Base-by-base conservation (phyloP, 306 rosid genomes). In the Hippophae rhamnoides region DNA sequence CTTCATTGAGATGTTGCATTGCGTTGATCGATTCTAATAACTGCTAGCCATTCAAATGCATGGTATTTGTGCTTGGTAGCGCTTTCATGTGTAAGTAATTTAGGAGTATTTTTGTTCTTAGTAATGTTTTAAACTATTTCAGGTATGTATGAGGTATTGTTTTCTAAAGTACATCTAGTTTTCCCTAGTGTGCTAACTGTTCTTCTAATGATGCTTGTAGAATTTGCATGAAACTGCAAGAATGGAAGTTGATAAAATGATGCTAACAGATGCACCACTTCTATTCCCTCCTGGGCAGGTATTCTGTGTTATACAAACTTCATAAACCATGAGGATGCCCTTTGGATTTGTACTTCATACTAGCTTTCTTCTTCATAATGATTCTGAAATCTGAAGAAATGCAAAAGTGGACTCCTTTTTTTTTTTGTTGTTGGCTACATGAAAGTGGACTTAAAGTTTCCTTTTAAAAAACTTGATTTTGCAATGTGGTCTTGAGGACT, bases 281-380 rank as follows among this genome's bases (percentile, higher is more conserved):
- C 68, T 88, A 60, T 92, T 92, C 75, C 93, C 95, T 56, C 97
- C 99, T 1, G 94, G 95, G 62, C 99, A 88, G 97, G 96, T 88
- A 76, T 58, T 48, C 58, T 71, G 50, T 55, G 38, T 13, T 13
- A 31, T 66, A 10, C 50, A 58, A 12, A 18, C 12, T 60, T 71
- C 52, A 13, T 2, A 52, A 9, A 6, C 43, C 40, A 52, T 13
- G n/a, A 14, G 44, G 31, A 7, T 25, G n/a, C 55, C 45, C 55
- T 14, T 25, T 38, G 52, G 52, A 58, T 14, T 44, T 14, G 6
- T 25, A 13, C 50, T 13, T 58, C 8, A 11, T 43, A 58, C 13
- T 43, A 43, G 13, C 12, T 14, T 55, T 31, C 4, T n/a, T 13
- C 12, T 10, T 49, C 2, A n/a, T 3, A 9, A n/a, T 43, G 27